Base-by-base conservation (phyloP, 805 yeast species). In the Saturnispora kantuleensis region DNA sequence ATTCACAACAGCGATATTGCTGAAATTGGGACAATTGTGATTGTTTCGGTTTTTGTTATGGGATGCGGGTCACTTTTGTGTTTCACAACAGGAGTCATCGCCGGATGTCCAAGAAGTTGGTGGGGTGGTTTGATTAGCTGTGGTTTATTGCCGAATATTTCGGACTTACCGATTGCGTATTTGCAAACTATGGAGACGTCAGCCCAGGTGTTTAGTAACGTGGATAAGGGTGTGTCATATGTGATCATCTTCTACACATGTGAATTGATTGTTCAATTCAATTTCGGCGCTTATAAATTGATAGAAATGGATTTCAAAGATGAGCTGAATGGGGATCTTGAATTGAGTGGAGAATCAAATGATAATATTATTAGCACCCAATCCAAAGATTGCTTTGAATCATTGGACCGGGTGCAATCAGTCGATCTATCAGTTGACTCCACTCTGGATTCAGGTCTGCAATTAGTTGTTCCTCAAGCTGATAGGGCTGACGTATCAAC, bases 121-220 rank as follows among this genome's bases (percentile, higher is more conserved):
- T 64, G 72, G 34, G 90, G 95, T 45, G 95, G 95, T 0, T 37
- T 53, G 9, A 51, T 82, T 5, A 71, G 80, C 15, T 85, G 84
- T 11, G 87, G 90, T 0, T 65, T 84, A 30, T 77, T 85, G 54
- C 88, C 88, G 33, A 86, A 86, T 56, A 79, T 81, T 37, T 75
- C 87, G 11, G 96, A 86, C 63, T 68, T 86, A 45, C 95, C 96
- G 0, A 83, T 86, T 54, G 95, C 95, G 0, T 87, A 86, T 53
- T 60, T 80, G 29, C 86, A 81, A 54, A 81, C 93, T 1, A 65
- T 86, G 57, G 80, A 83, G 16, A 70, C 76, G 12, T 79, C 87
- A 1, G 66, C 76, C 1, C 21, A 40, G 6, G 65, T 72, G 5
- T 82, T 89, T 54, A 66, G 80, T 0, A 54, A 67, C n/a, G 85